Percentiles rank a stretch among this genome's conserved stretches.
Evolutionary conservation across 2,329 filamentous ascomycete species (phyloP).

Genomic region (Ciborinia camelliae): DNA sequence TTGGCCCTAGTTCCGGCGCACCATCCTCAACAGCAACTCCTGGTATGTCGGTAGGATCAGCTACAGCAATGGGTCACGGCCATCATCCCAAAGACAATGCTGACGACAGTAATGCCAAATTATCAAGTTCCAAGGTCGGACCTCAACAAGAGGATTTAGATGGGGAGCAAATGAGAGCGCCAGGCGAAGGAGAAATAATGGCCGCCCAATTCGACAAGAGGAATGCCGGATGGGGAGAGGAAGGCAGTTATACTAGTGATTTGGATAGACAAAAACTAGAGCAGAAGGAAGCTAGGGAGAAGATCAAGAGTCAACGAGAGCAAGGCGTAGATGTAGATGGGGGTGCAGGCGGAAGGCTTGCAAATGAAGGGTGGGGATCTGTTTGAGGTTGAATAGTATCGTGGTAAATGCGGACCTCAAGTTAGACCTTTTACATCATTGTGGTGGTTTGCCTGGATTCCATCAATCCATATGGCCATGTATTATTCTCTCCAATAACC

Average conservation of each 20-base stretch:
- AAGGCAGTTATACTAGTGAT: slow-evolving; percentile 33
- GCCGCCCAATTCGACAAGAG: slow-evolving; percentile 36
- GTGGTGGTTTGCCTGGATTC: slow-evolving; percentile 12
- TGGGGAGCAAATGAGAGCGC: slow-evolving; percentile 35
- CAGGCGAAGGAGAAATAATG: slow-evolving; percentile 36
- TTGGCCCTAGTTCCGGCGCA: slow-evolving; percentile 27
- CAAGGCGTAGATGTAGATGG: slow-evolving; percentile 34
- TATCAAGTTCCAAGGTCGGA: slow-evolving; percentile 31
- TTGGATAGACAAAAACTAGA: slow-evolving; percentile 37
- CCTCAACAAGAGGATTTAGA: slow-evolving; percentile 36
- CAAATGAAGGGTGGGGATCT: slow-evolving; percentile 33
- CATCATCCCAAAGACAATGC: slow-evolving; percentile 34
- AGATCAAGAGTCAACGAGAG: slow-evolving; percentile 31
- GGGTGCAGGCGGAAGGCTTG: slow-evolving; percentile 31
- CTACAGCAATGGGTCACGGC: slow-evolving; percentile 35
- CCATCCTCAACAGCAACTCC: slow-evolving; percentile 30
- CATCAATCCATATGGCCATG: slow-evolving; percentile 14
- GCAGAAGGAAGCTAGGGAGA: slow-evolving; percentile 34
- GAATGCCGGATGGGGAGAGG: slow-evolving; percentile 36
- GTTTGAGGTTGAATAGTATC: slow-evolving; percentile 25
- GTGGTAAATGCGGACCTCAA: background rate
- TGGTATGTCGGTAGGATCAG: slow-evolving; percentile 31
- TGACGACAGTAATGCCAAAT: slow-evolving; percentile 32
- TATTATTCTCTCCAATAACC: slow-evolving; percentile 23
- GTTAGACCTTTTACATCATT: background rate